Conservation (phyloP, 192 early-diverging fungal species). For the Entomortierella lignicola region DNA sequence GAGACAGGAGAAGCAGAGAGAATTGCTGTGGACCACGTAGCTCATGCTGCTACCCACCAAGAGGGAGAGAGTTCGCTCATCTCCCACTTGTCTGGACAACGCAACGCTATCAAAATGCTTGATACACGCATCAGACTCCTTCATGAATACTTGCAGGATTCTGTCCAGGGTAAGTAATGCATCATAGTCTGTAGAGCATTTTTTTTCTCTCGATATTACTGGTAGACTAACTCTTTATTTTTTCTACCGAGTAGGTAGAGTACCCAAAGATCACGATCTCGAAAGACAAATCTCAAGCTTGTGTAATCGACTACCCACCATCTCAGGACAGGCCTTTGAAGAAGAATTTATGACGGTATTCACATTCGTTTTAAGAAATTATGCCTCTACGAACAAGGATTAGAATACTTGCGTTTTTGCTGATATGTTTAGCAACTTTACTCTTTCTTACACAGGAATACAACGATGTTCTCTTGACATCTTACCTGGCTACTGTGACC, state of each 20-base stretch:
- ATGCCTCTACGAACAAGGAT: no score
- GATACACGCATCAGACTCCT: constrained; percentile 76
- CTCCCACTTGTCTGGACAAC: constrained; percentile 75
- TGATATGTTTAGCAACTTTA: neutral
- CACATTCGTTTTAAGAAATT: neutral
- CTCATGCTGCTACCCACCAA: constrained; percentile 69
- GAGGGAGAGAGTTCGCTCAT: constrained; percentile 70
- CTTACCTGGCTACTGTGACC: constrained; percentile 81
- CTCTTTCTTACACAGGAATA: constrained; percentile 70
- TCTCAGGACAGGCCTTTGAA: constrained; percentile 72
- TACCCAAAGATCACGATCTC: constrained; percentile 76
- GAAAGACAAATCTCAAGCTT: constrained; percentile 83
- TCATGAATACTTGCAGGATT: constrained; percentile 77
- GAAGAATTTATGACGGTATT: constrained; percentile 78
- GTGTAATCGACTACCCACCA: constrained; percentile 76
- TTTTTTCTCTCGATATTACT: no score
- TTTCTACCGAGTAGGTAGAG: constrained; percentile 15
- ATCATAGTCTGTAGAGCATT: no score
- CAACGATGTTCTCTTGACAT: constrained; percentile 82
- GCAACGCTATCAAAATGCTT: constrained; percentile 87
- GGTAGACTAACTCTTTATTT: neutral
- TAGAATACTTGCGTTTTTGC: no score
- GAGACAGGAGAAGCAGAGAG: constrained; percentile 90
- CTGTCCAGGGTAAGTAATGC: constrained; percentile 64
- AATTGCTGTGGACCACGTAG: constrained; percentile 89